Conservation (phyloP, 2,329 filamentous ascomycete genomes). For the Gnomoniopsis smithogilvyi region DNA sequence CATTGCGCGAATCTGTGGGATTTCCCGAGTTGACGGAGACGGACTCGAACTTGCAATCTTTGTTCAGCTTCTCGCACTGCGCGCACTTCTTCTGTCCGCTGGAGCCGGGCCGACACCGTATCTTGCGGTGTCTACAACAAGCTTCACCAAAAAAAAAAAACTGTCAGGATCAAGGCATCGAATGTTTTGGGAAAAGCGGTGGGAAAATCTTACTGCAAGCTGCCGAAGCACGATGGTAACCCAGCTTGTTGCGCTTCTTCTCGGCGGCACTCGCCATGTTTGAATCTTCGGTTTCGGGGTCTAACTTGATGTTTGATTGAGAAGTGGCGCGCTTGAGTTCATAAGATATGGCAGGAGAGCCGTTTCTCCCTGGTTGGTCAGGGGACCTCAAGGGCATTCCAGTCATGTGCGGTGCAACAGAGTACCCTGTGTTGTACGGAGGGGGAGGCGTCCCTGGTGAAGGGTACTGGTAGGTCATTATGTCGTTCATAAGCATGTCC, state of each 20-base stretch:
- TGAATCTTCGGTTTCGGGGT: slow-evolving; percentile 27
- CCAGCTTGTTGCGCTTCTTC: slow-evolving; percentile 79
- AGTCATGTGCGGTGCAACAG: slow-evolving; percentile 30
- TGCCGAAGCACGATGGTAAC: slow-evolving; percentile 92
- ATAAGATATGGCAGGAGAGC: slow-evolving; percentile 29
- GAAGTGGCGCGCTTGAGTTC: slow-evolving; percentile 48
- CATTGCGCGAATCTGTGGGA: slow-evolving; percentile 41
- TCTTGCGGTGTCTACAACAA: slow-evolving; percentile 90
- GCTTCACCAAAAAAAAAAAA: slow-evolving; percentile 45
- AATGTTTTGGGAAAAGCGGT: slow-evolving; percentile 2
- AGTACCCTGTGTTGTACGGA: slow-evolving; percentile 36
- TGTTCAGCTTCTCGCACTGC: slow-evolving; percentile 92
- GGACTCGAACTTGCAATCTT: slow-evolving; percentile 88
- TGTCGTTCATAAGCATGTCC: slow-evolving; percentile 33
- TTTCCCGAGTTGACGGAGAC: slow-evolving; percentile 83
- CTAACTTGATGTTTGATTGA: slow-evolving; percentile 41
- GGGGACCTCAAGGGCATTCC: slow-evolving; percentile 28
- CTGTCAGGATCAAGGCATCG: slow-evolving; percentile 10
- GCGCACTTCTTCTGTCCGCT: slow-evolving; percentile 76
- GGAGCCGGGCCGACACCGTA: slow-evolving; percentile 75
- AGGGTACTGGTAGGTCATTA: slow-evolving; percentile 50
- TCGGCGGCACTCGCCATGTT: slow-evolving; percentile 39
- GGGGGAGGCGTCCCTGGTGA: slow-evolving; percentile 31
- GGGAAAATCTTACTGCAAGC: slow-evolving; percentile 76
- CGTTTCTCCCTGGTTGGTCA: slow-evolving; percentile 11